A percentile compares a stretch with the other conserved stretches of the same genome.
Conservation (phyloP, 164 flowering plant species). For the Magnolia kwangsiensis region DNA sequence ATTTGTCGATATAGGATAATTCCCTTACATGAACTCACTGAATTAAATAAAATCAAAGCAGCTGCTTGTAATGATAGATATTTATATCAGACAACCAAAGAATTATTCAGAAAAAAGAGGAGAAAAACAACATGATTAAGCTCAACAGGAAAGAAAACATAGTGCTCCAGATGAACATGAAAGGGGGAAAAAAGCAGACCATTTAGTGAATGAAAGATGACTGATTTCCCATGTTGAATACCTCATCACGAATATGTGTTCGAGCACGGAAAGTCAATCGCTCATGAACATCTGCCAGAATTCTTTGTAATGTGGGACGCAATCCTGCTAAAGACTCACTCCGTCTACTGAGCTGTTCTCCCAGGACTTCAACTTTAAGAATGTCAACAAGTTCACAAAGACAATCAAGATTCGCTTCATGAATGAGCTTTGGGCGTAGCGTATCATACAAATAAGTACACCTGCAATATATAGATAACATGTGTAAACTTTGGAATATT, state of each 20-base stretch:
- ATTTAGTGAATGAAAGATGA: background rate
- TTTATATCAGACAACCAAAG: background rate
- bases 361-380: slow-evolving; percentile 91
- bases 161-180: background rate
- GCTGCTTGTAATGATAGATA: background rate
- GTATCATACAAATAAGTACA: slow-evolving; percentile 91
- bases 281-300: slow-evolving; percentile 92
- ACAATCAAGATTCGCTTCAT: slow-evolving; percentile 86
- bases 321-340: slow-evolving; percentile 82
- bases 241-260: slow-evolving; percentile 95
- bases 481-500: background rate
- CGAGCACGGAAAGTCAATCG: slow-evolving; percentile 92
- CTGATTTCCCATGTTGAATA: slow-evolving; percentile 15
- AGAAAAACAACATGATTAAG: background rate
- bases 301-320: slow-evolving; percentile 79
- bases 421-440: slow-evolving; percentile 86
- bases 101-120: background rate
- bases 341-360: slow-evolving; percentile 72
- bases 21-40: background rate
- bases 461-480: slow-evolving; percentile 41
- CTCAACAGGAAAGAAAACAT: background rate
- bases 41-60: background rate
- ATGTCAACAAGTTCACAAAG: slow-evolving; percentile 96
- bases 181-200: background rate
- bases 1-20: too few species aligned